Evolutionary conservation across 2,329 filamentous ascomycete genomes (phyloP).

Genomic region (Lecanoromycetidae sp.): DNA sequence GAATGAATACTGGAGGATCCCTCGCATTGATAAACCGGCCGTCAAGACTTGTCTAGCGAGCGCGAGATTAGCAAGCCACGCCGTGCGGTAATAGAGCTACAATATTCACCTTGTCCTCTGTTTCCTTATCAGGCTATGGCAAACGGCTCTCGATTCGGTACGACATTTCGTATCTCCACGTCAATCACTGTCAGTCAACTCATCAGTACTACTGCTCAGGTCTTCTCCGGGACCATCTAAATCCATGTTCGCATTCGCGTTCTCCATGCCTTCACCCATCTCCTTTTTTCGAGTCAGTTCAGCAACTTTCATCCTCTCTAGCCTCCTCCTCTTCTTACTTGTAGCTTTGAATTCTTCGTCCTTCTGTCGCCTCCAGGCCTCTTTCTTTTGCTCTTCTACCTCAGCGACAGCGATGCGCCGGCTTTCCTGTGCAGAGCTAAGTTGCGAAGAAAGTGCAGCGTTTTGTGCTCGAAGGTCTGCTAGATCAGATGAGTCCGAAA

Average conservation of each 20-base stretch:
- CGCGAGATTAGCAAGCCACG: too few species aligned
- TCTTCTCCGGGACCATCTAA: constrained; percentile 8
- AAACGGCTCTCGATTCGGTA: too few species aligned
- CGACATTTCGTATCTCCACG: too few species aligned
- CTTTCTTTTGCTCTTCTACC: constrained; percentile 8
- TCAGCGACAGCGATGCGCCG: constrained; percentile 2
- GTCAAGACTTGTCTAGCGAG: too few species aligned
- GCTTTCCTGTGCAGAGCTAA: constrained; percentile 5
- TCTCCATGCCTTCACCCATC: constrained; percentile 14
- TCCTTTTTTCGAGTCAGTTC: constrained; percentile 12
- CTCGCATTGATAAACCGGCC: too few species aligned
- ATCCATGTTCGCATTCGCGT: constrained; percentile 5
- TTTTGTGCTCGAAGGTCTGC: constrained; percentile 11
- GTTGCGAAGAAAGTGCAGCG: constrained; percentile 6
- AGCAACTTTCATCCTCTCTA: constrained; percentile 5
- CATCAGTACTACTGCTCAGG: constrained; percentile 18
- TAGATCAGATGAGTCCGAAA: constrained; percentile 9
- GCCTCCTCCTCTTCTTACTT: constrained; percentile 13
- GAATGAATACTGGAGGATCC: too few species aligned
- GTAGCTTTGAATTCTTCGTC: constrained; percentile 14
- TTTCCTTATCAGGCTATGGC: neutral
- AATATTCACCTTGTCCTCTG: too few species aligned
- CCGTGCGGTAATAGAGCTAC: too few species aligned
- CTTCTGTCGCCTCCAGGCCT: constrained; percentile 8
- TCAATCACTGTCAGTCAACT: constrained; percentile 15